Evolutionary conservation across 129 eudicot genomes (phyloP).

Genomic region (Escallonia rubra): DNA sequence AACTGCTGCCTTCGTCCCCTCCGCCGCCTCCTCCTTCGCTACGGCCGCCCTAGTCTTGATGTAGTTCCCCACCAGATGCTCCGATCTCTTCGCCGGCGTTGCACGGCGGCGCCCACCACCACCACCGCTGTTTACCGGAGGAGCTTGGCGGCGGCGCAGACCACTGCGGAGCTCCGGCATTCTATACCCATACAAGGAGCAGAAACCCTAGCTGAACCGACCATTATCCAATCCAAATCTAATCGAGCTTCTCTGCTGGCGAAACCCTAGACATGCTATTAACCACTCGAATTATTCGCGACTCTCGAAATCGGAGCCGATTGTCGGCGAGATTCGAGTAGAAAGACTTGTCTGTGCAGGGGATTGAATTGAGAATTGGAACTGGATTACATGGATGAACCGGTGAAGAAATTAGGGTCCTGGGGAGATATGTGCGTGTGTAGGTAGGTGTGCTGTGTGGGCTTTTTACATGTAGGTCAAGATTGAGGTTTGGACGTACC

Average conservation of each 20-base stretch:
- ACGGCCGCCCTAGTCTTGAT: conserved; percentile 58
- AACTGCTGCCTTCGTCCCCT: conserved; percentile 8
- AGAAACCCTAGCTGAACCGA: conserved; percentile 20
- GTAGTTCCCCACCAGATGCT: conserved; percentile 36
- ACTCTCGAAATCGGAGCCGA: no score
- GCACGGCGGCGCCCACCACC: background rate
- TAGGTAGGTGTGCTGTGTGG: no score
- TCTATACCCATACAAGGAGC: conserved; percentile 33
- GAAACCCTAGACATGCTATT: conserved; percentile 26
- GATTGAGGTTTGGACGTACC: no score
- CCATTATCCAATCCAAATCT: conserved; percentile 20
- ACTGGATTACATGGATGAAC: no score
- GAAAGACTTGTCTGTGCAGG: no score
- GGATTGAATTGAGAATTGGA: no score
- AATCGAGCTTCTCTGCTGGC: background rate
- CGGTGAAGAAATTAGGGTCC: no score
- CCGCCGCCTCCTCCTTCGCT: conserved; percentile 37
- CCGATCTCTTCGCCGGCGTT: conserved; percentile 22
- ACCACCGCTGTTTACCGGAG: conserved; percentile 16
- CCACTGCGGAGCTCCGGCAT: conserved; percentile 71
- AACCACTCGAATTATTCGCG: no score
- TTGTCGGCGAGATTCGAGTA: no score
- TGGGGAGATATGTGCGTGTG: no score
- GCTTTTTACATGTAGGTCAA: no score
- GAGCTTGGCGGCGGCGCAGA: conserved; percentile 38